Conservation (phyloP, 345 rosid species). For the Eucalyptus sp. region DNA sequence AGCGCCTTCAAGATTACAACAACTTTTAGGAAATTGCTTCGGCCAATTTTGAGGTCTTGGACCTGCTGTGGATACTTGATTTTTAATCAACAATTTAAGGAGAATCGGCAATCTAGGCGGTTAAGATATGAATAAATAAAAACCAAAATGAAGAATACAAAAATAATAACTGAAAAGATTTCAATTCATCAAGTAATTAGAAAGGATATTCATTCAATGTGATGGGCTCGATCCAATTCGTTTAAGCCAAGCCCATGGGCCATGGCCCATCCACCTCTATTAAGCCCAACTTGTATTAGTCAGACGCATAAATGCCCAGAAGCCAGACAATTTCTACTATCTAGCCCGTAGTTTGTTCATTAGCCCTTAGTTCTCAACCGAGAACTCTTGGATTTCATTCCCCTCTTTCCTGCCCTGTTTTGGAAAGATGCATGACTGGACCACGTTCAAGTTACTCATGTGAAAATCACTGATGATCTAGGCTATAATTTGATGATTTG, state of each 20-base stretch:
- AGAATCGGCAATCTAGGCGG: not conserved
- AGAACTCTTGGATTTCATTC: too few species aligned
- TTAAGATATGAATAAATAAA: too few species aligned
- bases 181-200: not conserved
- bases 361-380: too few species aligned
- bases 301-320: too few species aligned
- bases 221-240: not conserved
- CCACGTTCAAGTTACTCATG: too few species aligned
- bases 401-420: too few species aligned
- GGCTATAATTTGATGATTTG: too few species aligned
- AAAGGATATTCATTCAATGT: not conserved
- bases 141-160: not conserved
- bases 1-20: not conserved
- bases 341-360: too few species aligned
- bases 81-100: not conserved
- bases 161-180: not conserved
- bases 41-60: not conserved
- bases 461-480: too few species aligned
- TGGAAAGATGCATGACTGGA: too few species aligned
- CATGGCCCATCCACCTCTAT: not conserved
- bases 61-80: not conserved
- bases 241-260: not conserved
- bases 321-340: too few species aligned
- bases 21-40: not conserved
- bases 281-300: not conserved